Conservation (phyloP, 225 moss, liverwort and hornwort genomes). For the Pleurozium schreberi region DNA sequence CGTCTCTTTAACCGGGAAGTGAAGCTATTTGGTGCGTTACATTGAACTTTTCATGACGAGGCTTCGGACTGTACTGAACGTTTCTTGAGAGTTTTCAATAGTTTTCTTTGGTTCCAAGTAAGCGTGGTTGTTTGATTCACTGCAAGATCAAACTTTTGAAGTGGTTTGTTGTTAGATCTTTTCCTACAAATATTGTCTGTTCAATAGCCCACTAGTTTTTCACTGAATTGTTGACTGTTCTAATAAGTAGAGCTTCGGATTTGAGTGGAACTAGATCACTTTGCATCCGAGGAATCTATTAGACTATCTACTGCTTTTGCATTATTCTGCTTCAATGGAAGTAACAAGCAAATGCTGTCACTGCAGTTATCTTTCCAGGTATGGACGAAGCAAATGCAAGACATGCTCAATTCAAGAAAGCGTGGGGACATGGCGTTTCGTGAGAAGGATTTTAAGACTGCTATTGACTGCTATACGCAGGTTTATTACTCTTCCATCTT, state of each 20-base stretch:
- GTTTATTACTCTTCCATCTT: neutral
- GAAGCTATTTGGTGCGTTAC: too few species aligned
- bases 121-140: neutral
- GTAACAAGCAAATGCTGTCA: neutral
- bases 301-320: neutral
- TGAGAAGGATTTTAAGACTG: constrained; percentile 42
- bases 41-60: neutral
- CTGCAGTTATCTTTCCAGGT: constrained; percentile 49
- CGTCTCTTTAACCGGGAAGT: neutral
- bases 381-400: constrained; percentile 56
- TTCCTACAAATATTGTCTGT: neutral
- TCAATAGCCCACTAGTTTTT: too few species aligned
- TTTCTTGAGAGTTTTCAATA: neutral
- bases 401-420: constrained; percentile 42
- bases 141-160: neutral
- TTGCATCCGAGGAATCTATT: neutral
- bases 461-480: constrained; percentile 46
- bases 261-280: neutral
- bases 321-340: neutral
- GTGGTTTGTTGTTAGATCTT: neutral
- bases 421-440: constrained; percentile 42
- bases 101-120: neutral
- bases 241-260: neutral
- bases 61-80: too few species aligned
- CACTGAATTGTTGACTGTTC: neutral